Evolutionary conservation across 768 basidiomycete genomes (phyloP).

Genomic region (Mycena belliarum): DNA sequence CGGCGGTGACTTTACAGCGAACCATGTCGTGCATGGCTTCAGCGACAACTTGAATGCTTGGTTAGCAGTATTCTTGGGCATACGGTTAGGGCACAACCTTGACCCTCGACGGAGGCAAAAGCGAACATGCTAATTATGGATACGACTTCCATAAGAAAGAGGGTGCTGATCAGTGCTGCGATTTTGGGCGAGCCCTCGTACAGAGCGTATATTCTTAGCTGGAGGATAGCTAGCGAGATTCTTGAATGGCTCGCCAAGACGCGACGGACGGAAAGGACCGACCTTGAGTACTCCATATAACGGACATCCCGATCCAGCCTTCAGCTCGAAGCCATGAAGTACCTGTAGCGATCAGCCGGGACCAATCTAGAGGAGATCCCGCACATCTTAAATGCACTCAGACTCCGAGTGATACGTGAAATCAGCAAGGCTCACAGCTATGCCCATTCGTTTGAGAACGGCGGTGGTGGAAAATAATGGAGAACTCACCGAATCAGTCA

Average conservation of each 20-base stretch:
- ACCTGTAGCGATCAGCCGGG: constrained; percentile 2
- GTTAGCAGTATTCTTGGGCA: no score
- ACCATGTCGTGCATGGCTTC: constrained; percentile 3
- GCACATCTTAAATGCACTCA: background rate
- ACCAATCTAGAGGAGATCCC: no score
- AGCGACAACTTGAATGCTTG: constrained; percentile 11
- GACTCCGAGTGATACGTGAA: background rate
- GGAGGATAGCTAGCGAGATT: constrained; percentile 18
- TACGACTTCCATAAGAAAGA: constrained; percentile 12
- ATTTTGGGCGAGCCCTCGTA: constrained; percentile 18
- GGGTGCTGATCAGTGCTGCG: constrained; percentile 1
- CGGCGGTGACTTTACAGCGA: background rate
- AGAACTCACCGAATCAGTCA: constrained; percentile 4
- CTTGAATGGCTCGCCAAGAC: background rate
- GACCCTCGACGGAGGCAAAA: background rate
- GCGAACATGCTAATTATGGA: constrained; percentile 10
- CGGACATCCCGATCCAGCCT: constrained; percentile 9
- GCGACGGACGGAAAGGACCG: background rate
- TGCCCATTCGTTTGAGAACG: background rate
- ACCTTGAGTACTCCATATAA: constrained; percentile 9
- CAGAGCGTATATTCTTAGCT: constrained; percentile 22
- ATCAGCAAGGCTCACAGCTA: constrained; percentile 1
- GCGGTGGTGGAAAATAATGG: background rate
- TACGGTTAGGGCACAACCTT: background rate
- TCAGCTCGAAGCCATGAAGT: constrained; percentile 11